Evolutionary conservation across 1,284 basidiomycete genomes (phyloP).

Genomic region (Earliella scabrosa): DNA sequence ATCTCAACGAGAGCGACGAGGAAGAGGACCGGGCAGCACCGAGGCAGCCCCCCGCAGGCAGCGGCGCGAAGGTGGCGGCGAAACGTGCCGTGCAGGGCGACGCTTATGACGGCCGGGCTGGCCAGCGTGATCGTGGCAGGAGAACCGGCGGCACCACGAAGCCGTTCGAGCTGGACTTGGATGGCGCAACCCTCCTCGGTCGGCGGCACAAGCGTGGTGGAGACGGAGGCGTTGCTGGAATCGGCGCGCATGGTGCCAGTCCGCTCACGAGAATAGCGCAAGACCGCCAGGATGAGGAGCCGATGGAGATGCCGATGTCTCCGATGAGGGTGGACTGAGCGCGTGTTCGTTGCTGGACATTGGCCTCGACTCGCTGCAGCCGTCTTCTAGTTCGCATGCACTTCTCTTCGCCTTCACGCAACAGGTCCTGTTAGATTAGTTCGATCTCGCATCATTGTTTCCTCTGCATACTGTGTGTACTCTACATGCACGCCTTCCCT

Average conservation of each 20-base stretch:
- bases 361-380: neutral
- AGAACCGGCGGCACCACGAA: conserved; percentile 33
- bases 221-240: conserved; percentile 20
- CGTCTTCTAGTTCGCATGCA: neutral
- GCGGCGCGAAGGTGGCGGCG: conserved; percentile 42
- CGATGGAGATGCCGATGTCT: conserved; percentile 32
- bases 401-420: neutral
- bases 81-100: conserved; percentile 43
- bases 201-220: conserved; percentile 57
- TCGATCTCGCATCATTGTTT: neutral
- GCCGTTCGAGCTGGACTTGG: conserved; percentile 83
- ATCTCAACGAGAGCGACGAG: conserved; percentile 94
- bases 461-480: conserved; percentile 5
- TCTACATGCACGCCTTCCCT: neutral
- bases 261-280: conserved; percentile 23
- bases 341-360: neutral
- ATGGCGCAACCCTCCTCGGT: conserved; percentile 84
- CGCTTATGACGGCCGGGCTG: conserved; percentile 72
- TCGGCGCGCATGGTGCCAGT: conserved; percentile 24
- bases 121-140: conserved; percentile 66
- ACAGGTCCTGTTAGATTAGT: neutral
- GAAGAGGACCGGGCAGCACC: conserved; percentile 58
- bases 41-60: conserved; percentile 29
- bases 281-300: conserved; percentile 1
- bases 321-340: conserved; percentile 35